These are phyloP conservation scores for Hymenoscyphus albidus DNA, from an alignment of 2,329 filamentous ascomycete genomes.

Conservation along the genomic window DNA sequence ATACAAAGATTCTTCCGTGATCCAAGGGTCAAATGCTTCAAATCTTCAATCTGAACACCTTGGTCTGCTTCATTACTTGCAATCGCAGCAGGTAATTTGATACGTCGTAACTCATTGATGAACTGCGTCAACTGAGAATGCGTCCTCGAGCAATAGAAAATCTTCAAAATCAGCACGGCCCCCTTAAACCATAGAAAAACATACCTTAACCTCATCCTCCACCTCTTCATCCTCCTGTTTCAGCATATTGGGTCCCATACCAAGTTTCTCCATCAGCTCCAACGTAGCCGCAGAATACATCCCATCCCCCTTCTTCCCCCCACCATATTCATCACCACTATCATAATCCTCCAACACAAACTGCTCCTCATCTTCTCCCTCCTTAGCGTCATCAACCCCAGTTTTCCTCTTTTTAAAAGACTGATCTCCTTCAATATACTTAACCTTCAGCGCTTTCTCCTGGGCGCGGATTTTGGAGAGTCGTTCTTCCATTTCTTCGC, in stretches of 20 bases:
- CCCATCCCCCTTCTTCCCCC: constrained; percentile 34
- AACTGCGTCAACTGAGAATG: constrained; percentile 72
- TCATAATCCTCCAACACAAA: constrained; percentile 67
- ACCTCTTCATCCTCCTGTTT: constrained; percentile 46
- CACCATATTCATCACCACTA: constrained; percentile 52
- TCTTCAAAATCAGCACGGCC: constrained; percentile 33
- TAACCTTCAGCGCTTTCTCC: constrained; percentile 51
- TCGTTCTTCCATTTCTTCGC: constrained; percentile 56
- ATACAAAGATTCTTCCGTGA: constrained; percentile 77
- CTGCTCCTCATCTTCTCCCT: constrained; percentile 45
- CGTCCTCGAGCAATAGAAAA: constrained; percentile 70
- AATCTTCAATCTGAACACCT: constrained; percentile 44
- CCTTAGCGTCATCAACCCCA: constrained; percentile 12
- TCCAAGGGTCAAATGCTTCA: constrained; percentile 65
- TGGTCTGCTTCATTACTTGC: constrained; percentile 34
- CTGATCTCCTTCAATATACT: constrained; percentile 42
- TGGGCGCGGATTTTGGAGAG: constrained; percentile 53
- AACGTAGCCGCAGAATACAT: constrained; percentile 58
- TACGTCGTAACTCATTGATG: constrained; percentile 60
- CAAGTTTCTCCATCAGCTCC: constrained; percentile 57
- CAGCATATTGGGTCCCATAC: constrained; percentile 34
- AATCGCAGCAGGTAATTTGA: constrained; percentile 59
- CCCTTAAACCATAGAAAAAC: background rate
- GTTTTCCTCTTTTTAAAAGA: constrained; percentile 45
- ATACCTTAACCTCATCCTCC: constrained; percentile 53